Conservation (phyloP, 345 rosid genomes). For the Mangifera indica region DNA sequence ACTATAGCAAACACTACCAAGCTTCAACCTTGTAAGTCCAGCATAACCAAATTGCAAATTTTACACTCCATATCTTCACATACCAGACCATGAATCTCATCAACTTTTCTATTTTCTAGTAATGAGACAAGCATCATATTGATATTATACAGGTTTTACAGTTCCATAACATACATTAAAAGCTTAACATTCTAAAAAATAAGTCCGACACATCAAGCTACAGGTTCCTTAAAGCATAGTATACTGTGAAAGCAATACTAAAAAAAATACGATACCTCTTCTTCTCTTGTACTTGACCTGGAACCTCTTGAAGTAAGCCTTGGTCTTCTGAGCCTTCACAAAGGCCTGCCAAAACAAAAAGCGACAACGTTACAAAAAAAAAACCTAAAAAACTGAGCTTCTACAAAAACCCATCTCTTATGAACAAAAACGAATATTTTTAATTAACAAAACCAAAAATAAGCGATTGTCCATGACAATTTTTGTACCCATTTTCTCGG, state of each 20-base stretch:
- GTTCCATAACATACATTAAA: too few relatives aligned
- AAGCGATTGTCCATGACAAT: too few relatives aligned
- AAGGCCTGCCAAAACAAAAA: conserved; percentile 37
- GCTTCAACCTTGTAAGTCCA: neutral
- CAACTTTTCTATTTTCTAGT: too few relatives aligned
- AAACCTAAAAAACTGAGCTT: neutral
- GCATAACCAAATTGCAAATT: neutral
- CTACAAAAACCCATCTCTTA: too few relatives aligned
- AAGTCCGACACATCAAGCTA: too few relatives aligned
- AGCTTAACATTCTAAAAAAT: too few relatives aligned
- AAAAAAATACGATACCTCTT: conserved; percentile 40
- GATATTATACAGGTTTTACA: neutral
- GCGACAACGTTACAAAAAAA: neutral
- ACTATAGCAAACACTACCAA: neutral
- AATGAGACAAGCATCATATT: too few relatives aligned
- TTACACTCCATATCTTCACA: neutral
- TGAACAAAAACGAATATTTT: neutral
- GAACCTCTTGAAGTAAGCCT: conserved; percentile 68
- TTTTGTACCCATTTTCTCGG: too few relatives aligned
- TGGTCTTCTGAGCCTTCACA: conserved; percentile 59
- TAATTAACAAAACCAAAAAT: neutral
- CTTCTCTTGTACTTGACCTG: conserved; percentile 79
- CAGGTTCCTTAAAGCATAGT: neutral
- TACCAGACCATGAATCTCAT: neutral
- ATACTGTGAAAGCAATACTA: neutral